These are phyloP conservation scores for Collybiopsis confluens DNA, from an alignment of 768 basidiomycete genomes.

Conservation along the genomic window DNA sequence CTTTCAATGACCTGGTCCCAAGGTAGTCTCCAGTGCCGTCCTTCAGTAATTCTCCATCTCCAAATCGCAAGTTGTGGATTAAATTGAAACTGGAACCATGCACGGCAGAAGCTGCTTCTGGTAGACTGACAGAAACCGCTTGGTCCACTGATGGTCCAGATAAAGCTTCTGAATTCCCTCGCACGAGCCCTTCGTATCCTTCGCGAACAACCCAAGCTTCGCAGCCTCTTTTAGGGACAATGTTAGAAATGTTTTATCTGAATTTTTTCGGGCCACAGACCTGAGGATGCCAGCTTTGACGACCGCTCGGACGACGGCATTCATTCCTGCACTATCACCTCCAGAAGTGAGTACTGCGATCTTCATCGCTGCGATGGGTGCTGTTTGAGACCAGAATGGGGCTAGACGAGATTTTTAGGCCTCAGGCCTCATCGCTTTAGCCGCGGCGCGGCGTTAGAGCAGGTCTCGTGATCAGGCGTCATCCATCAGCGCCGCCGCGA, in stretches of 20 bases:
- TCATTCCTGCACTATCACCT: slow-evolving; percentile 98
- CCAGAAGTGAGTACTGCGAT: slow-evolving; percentile 94
- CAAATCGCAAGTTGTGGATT: slow-evolving; percentile 75
- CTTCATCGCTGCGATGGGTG: slow-evolving; percentile 51
- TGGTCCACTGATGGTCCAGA: not conserved
- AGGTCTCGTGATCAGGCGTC: not conserved
- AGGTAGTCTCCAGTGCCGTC: slow-evolving; percentile 79
- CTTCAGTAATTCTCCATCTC: slow-evolving; percentile 70
- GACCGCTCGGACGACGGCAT: slow-evolving; percentile 89
- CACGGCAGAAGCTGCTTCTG: slow-evolving; percentile 12
- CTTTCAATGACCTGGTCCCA: slow-evolving; percentile 74
- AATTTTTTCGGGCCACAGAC: slow-evolving; percentile 40
- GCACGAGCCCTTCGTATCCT: slow-evolving; percentile 96
- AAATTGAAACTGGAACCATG: slow-evolving; percentile 34
- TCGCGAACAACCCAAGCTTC: slow-evolving; percentile 96
- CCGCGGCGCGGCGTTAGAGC: not conserved
- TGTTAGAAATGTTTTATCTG: not conserved
- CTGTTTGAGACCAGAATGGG: no score
- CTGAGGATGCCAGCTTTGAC: slow-evolving; percentile 91
- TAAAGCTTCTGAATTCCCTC: slow-evolving; percentile 50
- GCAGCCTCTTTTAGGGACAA: slow-evolving; percentile 63
- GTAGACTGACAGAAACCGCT: not conserved
- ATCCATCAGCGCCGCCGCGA: not conserved
- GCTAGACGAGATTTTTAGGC: no score
- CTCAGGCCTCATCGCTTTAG: no score